Conservation (phyloP, 163 green algal genomes). For the Scenedesmus sp. region DNA sequence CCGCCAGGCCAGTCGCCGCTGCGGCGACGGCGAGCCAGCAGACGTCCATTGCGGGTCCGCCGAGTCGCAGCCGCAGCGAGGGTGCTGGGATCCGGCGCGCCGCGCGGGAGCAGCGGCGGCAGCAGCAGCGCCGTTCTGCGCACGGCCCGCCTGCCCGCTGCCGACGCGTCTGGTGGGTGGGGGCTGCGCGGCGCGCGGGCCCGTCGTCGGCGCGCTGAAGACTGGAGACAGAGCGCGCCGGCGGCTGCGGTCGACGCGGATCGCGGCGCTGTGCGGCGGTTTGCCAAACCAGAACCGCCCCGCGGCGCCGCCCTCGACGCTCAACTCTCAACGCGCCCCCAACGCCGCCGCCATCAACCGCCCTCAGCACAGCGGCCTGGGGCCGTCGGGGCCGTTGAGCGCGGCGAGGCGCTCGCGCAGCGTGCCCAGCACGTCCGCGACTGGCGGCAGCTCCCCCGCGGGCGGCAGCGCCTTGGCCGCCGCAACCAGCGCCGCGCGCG, state of each 20-base stretch:
- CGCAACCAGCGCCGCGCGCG: slow-evolving; percentile 15
- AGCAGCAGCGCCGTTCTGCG: too few relatives aligned
- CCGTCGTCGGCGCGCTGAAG: not conserved
- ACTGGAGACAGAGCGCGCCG: not conserved
- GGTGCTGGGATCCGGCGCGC: not conserved
- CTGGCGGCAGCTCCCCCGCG: slow-evolving; percentile 48
- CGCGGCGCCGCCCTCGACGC: not conserved
- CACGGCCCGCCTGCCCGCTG: too few relatives aligned
- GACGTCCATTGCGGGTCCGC: not conserved
- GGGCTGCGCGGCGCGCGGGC: not conserved
- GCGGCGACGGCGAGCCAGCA: not conserved
- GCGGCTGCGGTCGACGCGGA: not conserved
- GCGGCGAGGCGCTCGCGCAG: slow-evolving; percentile 74
- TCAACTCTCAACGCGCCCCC: not conserved
- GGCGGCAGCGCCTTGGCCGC: slow-evolving; percentile 43
- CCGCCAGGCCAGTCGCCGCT: not conserved
- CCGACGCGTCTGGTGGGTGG: too few relatives aligned
- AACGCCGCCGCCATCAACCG: not conserved
- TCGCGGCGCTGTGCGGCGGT: not conserved
- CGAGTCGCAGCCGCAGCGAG: not conserved
- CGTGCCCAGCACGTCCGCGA: slow-evolving; percentile 65
- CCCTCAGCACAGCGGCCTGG: slow-evolving; percentile 15
- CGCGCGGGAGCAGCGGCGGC: too few relatives aligned
- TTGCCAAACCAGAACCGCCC: not conserved
- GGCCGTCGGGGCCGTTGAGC: slow-evolving; percentile 70